Evolutionary conservation across 2,329 filamentous ascomycete genomes (phyloP), one percentile per base, ranked within the genome.

Genomic region (Seiridium unicorne): DNA sequence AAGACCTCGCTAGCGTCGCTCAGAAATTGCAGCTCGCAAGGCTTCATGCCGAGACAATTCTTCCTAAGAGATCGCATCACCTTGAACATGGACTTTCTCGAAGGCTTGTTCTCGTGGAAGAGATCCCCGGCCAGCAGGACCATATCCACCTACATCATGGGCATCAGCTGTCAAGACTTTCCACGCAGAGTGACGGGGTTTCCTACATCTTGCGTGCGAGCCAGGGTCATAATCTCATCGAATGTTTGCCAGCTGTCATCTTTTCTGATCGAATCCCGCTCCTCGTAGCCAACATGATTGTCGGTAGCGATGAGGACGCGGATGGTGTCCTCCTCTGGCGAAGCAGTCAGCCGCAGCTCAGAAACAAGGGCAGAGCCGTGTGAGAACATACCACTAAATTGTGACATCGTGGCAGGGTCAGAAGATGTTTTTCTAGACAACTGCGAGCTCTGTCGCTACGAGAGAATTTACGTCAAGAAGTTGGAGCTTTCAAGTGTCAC

Each of bases 91-190:
- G 93, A 89, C 72, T 97, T 97, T 61, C 95, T 87, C 5, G 93
- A 97, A 3, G 95, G 96, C 69, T 97, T 97, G 75, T 99, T 99
- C 68, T 99, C 94, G 73, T 99, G 96, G 72, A 99, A 99, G 1
- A 99, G 84, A 72, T 99, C 95, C 51, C 95, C 95, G 3, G 90
- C 94, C 4, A 99, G 87, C 2, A 99, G 83, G 0, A 99, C 91
- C 95, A 99, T 98, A 75, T 99, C 95, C 65, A 99, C 85, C 84
- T 88, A 61, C 2, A 18, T 40, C 26, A 34, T 6, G n/a, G 44
- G n/a, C 62, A 40, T 51, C 42, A 18, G 62, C 57, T 8, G 4
- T 9, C n/a, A 44, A 38, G 36, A 31, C 6, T 10, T 63, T 57
- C 60, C 61, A n/a, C 51, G 35, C 35, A 60, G 13, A 3, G 11